These are phyloP conservation scores for Colletotrichum aenigma DNA, from an alignment of 2,329 filamentous ascomycete genomes.

Conservation along the genomic window DNA sequence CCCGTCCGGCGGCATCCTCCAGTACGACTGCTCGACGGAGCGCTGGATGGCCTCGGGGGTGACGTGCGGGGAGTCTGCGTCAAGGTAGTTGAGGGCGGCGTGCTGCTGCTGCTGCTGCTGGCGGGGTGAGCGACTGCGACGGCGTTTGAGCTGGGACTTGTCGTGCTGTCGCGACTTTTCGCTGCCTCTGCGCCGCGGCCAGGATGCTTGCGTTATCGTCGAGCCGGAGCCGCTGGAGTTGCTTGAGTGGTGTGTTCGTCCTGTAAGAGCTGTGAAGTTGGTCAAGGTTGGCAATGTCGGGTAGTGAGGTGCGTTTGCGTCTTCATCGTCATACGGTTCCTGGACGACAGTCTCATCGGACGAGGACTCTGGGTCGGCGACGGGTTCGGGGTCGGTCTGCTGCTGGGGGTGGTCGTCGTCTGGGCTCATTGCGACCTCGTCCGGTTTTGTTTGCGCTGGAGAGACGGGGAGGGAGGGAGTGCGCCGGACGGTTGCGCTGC, in stretches of 20 bases:
- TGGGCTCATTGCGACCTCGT: not conserved
- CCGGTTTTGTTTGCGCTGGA: not conserved
- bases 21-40: constrained; percentile 31
- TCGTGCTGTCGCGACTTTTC: constrained; percentile 11
- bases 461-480: not conserved
- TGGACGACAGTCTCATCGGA: constrained; percentile 12
- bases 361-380: constrained; percentile 1
- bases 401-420: not conserved
- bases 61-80: constrained; percentile 59
- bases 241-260: constrained; percentile 36
- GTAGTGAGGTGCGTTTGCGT: not conserved
- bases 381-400: not conserved
- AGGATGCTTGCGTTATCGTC: constrained; percentile 40
- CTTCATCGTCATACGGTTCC: not conserved
- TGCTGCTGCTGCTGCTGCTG: not conserved
- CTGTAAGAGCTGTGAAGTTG: constrained; percentile 27
- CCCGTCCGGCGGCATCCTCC: constrained; percentile 26
- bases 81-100: constrained; percentile 58
- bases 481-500: constrained; percentile 13
- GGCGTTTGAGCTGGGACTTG: constrained; percentile 22
- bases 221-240: constrained; percentile 45
- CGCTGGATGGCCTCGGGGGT: constrained; percentile 36
- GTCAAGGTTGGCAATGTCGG: constrained; percentile 34
- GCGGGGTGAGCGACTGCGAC: constrained; percentile 11
- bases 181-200: constrained; percentile 16